Percentiles rank a stretch among this genome's conserved stretches.
phyloP scores from a whole-genome alignment of 805 yeast species.

The Phaffomyces thermotolerans region DNA sequence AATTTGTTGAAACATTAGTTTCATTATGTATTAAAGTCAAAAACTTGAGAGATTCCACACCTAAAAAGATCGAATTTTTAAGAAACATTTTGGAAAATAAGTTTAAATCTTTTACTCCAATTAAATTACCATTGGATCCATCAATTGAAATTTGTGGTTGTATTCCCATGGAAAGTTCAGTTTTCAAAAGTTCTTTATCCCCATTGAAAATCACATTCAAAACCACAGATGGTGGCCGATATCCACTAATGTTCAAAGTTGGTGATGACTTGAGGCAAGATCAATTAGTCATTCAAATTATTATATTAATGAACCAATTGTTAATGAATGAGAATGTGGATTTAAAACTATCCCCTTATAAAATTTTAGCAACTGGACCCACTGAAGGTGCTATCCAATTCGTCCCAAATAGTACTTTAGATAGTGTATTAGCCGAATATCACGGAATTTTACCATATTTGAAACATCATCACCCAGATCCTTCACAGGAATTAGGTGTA shows the following conservation, averaged over 20 bases:
- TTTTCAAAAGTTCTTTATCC: conserved; percentile 84
- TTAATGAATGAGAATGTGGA: conserved; percentile 86
- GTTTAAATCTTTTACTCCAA: conserved; percentile 43
- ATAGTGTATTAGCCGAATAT: conserved; percentile 62
- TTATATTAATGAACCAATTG: conserved; percentile 83
- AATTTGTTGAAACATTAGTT: conserved; percentile 59
- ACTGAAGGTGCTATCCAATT: conserved; percentile 91
- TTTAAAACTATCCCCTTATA: conserved; percentile 79
- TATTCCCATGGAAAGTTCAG: conserved; percentile 70
- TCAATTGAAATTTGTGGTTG: conserved; percentile 65
- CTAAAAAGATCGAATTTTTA: conserved; percentile 64
- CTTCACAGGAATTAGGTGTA: conserved; percentile 27
- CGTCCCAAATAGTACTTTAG: conserved; percentile 87
- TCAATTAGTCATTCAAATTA: conserved; percentile 92
- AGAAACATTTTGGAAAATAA: conserved; percentile 35
- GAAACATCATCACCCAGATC: conserved; percentile 56
- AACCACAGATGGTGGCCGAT: conserved; percentile 44
- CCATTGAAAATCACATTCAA: conserved; percentile 81
- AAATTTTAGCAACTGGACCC: conserved; percentile 84
- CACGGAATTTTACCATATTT: conserved; percentile 75
- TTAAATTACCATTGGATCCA: conserved; percentile 81
- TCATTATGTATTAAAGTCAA: conserved; percentile 60
- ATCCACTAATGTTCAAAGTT: conserved; percentile 85
- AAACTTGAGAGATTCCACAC: conserved; percentile 64
- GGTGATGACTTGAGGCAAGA: conserved; percentile 96